Evolutionary conservation across 768 basidiomycete species (phyloP).

Genomic region (Hydnum rufescens): DNA sequence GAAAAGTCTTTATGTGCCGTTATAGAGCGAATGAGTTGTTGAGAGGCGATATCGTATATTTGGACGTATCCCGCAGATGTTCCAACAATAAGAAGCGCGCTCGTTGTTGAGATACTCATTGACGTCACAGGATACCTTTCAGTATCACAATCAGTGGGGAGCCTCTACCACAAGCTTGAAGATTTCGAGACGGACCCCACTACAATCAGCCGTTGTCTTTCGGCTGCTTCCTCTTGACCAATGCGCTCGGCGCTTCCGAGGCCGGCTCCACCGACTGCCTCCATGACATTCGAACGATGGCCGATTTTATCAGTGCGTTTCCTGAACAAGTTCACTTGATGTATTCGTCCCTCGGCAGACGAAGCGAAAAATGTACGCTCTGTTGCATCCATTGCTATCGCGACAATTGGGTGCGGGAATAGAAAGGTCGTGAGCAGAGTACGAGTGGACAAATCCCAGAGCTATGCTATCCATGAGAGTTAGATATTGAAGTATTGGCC

Average conservation of each 20-base stretch:
- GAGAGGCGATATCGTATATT: conserved; percentile 74
- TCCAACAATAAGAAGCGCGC: conserved; percentile 63
- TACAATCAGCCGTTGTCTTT: conserved; percentile 40
- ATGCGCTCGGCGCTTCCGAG: conserved; percentile 48
- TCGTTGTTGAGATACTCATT: conserved; percentile 57
- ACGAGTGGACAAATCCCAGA: conserved; percentile 63
- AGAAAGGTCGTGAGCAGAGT: conserved; percentile 70
- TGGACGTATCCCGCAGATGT: conserved; percentile 54
- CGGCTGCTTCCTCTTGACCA: conserved; percentile 29
- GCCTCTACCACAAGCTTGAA: background rate
- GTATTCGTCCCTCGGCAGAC: conserved; percentile 50
- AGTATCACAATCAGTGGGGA: background rate
- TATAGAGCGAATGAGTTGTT: conserved; percentile 73
- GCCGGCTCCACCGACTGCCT: conserved; percentile 61
- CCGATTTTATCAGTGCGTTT: conserved; percentile 35
- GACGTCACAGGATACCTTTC: conserved; percentile 51
- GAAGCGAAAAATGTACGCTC: conserved; percentile 83
- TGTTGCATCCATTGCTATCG: conserved; percentile 56
- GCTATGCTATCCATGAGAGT: conserved; percentile 23
- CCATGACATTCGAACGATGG: conserved; percentile 24
- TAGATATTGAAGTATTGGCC: conserved; percentile 7
- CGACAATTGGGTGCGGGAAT: conserved; percentile 58
- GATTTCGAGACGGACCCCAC: conserved; percentile 30
- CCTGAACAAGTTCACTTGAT: conserved; percentile 63
- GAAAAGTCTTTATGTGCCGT: conserved; percentile 36